Percentiles rank a stretch among this genome's conserved stretches.
These are phyloP conservation scores for Penicillium occitanis DNA, from an alignment of 2,329 filamentous ascomycete species.

Conservation along the genomic window DNA sequence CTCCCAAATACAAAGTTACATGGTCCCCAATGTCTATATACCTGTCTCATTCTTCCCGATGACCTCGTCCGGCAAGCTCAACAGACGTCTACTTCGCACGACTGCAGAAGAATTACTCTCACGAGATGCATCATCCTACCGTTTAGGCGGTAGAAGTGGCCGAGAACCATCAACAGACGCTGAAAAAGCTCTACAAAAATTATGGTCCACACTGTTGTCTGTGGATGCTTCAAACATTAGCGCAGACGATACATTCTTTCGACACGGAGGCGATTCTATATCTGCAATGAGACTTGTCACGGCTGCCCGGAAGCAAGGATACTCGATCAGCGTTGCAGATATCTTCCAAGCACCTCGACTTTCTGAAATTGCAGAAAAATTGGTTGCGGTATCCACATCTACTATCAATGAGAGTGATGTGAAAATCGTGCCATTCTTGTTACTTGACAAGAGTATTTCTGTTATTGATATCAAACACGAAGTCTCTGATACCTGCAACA, in stretches of 20 bases:
- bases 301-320: constrained; percentile 17
- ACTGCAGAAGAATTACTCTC: constrained; percentile 15
- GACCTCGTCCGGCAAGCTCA: constrained; percentile 21
- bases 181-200: constrained; percentile 20
- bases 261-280: constrained; percentile 30
- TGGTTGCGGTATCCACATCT: neutral
- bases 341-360: constrained; percentile 18
- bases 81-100: constrained; percentile 19
- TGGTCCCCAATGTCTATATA: constrained; percentile 23
- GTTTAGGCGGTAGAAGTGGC: constrained; percentile 19
- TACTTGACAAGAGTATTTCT: constrained; percentile 8
- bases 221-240: constrained; percentile 22
- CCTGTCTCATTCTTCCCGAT: constrained; percentile 19
- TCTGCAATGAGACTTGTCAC: constrained; percentile 26
- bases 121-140: constrained; percentile 18
- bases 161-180: constrained; percentile 17
- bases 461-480: constrained; percentile 20
- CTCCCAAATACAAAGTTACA: constrained; percentile 19
- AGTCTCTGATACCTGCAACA: constrained; percentile 24
- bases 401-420: neutral
- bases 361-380: constrained; percentile 20
- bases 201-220: constrained; percentile 22
- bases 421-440: constrained; percentile 15
- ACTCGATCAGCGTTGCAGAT: constrained; percentile 18
- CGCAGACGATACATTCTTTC: constrained; percentile 30